Evolutionary conservation across 2,329 filamentous ascomycete species (phyloP).

Genomic region (Tolypocladium endophyticum): DNA sequence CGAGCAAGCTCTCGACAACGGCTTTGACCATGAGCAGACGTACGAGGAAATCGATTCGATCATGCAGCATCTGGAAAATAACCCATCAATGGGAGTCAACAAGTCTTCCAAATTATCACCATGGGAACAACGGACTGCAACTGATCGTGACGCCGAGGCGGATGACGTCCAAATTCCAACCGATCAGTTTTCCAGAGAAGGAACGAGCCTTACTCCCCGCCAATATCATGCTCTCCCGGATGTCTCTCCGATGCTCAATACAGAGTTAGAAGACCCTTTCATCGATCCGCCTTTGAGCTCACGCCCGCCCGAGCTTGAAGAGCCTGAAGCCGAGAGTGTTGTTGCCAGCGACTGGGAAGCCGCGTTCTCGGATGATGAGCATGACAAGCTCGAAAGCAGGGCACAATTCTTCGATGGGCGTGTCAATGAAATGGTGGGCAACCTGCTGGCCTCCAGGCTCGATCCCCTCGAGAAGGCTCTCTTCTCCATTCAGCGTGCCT

Average conservation of each 20-base stretch:
- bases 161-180: constrained; percentile 39
- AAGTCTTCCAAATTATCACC: constrained; percentile 38
- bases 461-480: constrained; percentile 75
- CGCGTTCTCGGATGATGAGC: constrained; percentile 70
- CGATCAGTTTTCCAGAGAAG: constrained; percentile 53
- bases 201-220: constrained; percentile 61
- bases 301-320: constrained; percentile 32
- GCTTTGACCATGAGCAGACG: constrained; percentile 31
- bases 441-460: constrained; percentile 64
- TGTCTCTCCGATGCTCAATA: constrained; percentile 33
- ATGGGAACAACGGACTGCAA: constrained; percentile 22
- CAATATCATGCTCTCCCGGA: constrained; percentile 38
- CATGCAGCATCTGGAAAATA: constrained; percentile 71
- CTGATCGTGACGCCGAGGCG: constrained; percentile 33
- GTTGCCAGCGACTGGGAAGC: constrained; percentile 88
- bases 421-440: constrained; percentile 77
- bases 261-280: constrained; percentile 53
- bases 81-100: constrained; percentile 66
- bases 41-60: constrained; percentile 87
- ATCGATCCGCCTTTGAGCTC: constrained; percentile 39
- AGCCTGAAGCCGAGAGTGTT: constrained; percentile 35
- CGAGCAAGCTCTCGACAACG: not conserved
- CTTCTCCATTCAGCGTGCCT: constrained; percentile 59
- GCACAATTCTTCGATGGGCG: constrained; percentile 85
- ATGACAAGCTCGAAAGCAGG: constrained; percentile 70